phyloP scores from a whole-genome alignment of 2,329 filamentous ascomycete species.

The Trichothecium sympodiale region DNA sequence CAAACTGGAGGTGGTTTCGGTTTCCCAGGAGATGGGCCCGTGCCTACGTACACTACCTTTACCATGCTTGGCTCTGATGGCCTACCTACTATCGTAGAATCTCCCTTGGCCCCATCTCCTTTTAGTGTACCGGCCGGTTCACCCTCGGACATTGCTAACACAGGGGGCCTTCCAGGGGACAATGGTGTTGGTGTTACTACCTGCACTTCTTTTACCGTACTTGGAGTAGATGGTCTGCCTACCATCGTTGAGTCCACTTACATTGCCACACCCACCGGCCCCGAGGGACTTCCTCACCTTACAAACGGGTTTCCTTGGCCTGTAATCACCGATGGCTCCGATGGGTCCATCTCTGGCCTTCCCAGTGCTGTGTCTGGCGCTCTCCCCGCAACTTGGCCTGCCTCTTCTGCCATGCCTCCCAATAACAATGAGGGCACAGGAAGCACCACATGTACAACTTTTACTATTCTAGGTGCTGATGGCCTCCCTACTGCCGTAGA shows the following conservation, averaged over 20 bases:
- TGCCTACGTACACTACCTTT: too few relatives aligned
- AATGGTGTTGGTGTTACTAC: slow-evolving; percentile 6
- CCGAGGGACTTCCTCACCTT: not conserved
- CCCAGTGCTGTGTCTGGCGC: not conserved
- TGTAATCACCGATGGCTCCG: too few relatives aligned
- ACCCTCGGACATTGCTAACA: slow-evolving; percentile 3
- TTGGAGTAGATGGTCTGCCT: slow-evolving; percentile 6
- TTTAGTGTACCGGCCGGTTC: not conserved
- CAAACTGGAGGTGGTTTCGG: too few relatives aligned
- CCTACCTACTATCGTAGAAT: not conserved
- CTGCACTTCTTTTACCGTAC: slow-evolving; percentile 4
- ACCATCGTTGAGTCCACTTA: slow-evolving; percentile 4
- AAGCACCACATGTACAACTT: slow-evolving; percentile 4
- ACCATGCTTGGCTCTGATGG: not conserved
- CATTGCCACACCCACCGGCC: not conserved
- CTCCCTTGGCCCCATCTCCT: not conserved
- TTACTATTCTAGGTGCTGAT: slow-evolving; percentile 9
- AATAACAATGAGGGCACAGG: not conserved
- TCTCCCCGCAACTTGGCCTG: slow-evolving; percentile 3
- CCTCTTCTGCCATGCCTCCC: not conserved
- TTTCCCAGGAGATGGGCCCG: too few relatives aligned
- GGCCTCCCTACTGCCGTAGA: slow-evolving; percentile 17
- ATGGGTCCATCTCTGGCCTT: not conserved
- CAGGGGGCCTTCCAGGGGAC: slow-evolving; percentile 1
- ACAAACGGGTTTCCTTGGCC: not conserved